Base-by-base conservation (phyloP, 2,329 filamentous ascomycete species). In the Arthrobotrys sphaeroides region DNA sequence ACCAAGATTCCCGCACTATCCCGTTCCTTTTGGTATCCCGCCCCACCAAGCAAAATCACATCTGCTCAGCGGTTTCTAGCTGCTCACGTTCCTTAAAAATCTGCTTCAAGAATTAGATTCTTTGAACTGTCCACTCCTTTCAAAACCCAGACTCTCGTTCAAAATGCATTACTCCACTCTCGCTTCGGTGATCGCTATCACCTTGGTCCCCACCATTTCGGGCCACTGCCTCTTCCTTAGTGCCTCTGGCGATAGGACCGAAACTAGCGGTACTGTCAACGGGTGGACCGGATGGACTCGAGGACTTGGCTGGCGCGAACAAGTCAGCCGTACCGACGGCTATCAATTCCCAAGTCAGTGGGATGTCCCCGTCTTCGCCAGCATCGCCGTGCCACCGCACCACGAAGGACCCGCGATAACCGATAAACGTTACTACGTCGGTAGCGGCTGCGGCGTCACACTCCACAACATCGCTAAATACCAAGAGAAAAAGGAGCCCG, bases 341-440 rank as follows among this genome's bases (percentile, higher is more conserved):
- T 36, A 57, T 31, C 28, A 9, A n/a, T 57, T 36, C n/a, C 51
- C 51, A 57, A 38, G 18, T 10, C 51, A 57, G 38, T 57, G 26
- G 49, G 51, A 57, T 31, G 51, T 57, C 16, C 51, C 51, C 3
- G 24, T 57, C 26, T 57, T 57, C 36, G 51, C 51, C 9, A 57
- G 28, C 6, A 31, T 24, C 13, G 13, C 22, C 18, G 31, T 31
- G 9, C 49, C 49, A 13, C 36, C 26, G 28, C 24, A 31, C 7
- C 36, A 33, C 7, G 26, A 55, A 13, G 26, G 31, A 18, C 20
- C 33, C 5, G 5, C 28, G 18, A 28, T 31, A 18, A 57, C 22
- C 1, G 12, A 38, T 3, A 18, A 16, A 12, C 51, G 51, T 1
- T 16, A 28, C 31, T 57, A 57, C 31, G 51, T 57, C 6, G 18